Conservation (phyloP, 2,329 filamentous ascomycete species). For the Teratosphaeriaceae sp. region DNA sequence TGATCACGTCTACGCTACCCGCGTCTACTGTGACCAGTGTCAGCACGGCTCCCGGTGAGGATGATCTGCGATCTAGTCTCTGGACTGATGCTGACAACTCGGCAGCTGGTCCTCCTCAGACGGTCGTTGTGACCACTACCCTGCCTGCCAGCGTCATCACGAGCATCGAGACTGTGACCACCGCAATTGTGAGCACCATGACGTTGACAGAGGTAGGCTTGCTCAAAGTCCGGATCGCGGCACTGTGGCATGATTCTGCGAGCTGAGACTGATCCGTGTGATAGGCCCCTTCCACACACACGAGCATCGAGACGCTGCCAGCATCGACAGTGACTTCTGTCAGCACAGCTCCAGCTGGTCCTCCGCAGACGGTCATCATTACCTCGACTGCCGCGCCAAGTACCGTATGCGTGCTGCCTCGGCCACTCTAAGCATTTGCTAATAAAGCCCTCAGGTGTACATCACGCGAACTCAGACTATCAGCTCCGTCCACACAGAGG, state of each 20-base stretch:
- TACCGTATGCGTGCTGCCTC: background rate
- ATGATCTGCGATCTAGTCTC: too few relatives aligned
- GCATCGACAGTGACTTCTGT: background rate
- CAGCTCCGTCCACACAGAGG: background rate
- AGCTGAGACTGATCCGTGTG: background rate
- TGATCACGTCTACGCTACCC: background rate
- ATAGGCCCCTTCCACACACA: constrained; percentile 1
- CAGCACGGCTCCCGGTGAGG: background rate
- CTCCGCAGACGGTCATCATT: background rate
- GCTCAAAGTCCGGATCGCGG: background rate
- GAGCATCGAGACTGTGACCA: constrained; percentile 1
- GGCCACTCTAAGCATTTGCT: too few relatives aligned
- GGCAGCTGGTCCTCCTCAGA: background rate
- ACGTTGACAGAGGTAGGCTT: background rate
- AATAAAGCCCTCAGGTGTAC: too few relatives aligned
- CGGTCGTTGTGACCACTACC: background rate
- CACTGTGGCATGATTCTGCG: background rate
- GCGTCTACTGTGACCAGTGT: background rate
- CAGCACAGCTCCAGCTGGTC: constrained; percentile 1
- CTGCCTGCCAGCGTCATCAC: background rate
- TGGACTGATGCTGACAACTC: background rate
- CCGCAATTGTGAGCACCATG: background rate
- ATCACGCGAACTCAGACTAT: background rate
- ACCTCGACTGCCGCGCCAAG: background rate
- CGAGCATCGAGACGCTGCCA: background rate